Evolutionary conservation across 1,284 basidiomycete genomes (phyloP), one percentile per base, ranked within the genome.

Genomic region (Paramarasmius palmivorus): DNA sequence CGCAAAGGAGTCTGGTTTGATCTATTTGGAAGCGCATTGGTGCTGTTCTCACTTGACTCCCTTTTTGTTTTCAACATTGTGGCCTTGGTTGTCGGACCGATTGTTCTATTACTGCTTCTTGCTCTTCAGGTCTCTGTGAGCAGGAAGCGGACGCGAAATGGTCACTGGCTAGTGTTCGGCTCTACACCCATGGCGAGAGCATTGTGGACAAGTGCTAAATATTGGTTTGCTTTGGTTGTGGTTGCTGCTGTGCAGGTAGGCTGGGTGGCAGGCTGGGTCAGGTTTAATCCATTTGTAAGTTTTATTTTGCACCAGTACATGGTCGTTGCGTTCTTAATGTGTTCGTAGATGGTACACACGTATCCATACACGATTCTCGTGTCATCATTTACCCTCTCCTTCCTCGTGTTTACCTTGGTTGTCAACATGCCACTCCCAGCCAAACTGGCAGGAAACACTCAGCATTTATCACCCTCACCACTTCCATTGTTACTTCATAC

Each of bases 241-340:
- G 70, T 74, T 2, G 59, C 76, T 4, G 74, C 68, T 6, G 61
- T 77, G 3, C 80, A 87, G 56, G 70, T 69, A 2, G 72, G 73
- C 1, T 67, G 89, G 8, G 70, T 82, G 1, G 63, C 72, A 39
- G 74, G 74, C 5, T 84, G 79, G 61, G 58, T 81, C 19, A 67
- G 74, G 12, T 34, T 85, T 20, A 90, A 89, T 65, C 82, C 86
- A 40, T 84, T 82, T 57, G 88, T 90, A 63, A 58, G 88, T 70
- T 29, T 49, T 44, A 47, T 36, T 35, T n/a, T 53, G n/a, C 34
- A 10, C 41, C 14, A 19, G 17, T 8, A 19, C 12, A 9, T 41
- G 4, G 12, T 39, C 37, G 49, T 54, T 17, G 49, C 19, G 26
- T 25, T 52, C 32, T 23, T 44, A 6, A 47, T 49, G 19, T 35